Conservation (phyloP, 164 flowering plant genomes). For the Brasenia schreberi region DNA sequence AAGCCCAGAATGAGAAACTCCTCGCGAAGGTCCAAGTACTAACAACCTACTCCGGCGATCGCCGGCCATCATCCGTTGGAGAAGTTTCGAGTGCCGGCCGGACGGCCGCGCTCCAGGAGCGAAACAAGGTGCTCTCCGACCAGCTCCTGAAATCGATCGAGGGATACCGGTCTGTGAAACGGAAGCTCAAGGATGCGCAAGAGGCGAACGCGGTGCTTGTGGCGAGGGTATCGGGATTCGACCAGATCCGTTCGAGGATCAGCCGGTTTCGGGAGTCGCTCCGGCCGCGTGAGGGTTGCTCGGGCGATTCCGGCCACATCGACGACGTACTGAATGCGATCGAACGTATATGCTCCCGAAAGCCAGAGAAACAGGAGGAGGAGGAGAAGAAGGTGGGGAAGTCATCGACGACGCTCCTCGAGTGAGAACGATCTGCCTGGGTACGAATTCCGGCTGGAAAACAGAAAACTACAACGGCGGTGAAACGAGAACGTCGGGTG, state of each 20-base stretch:
- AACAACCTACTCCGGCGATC: slow-evolving; percentile 25
- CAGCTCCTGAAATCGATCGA: slow-evolving; percentile 65
- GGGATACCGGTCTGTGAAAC: slow-evolving; percentile 46
- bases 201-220: slow-evolving; percentile 26
- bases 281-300: neutral
- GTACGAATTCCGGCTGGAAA: neutral
- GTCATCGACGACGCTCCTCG: neutral
- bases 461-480: neutral
- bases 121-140: slow-evolving; percentile 56
- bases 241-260: neutral
- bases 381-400: neutral
- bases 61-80: slow-evolving; percentile 6
- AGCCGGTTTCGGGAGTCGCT: neutral
- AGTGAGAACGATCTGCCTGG: neutral
- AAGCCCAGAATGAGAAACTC: slow-evolving; percentile 53
- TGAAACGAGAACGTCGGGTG: neutral
- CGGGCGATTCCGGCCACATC: neutral
- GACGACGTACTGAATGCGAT: neutral
- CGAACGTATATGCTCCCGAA: neutral
- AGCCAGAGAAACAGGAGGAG: neutral
- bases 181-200: slow-evolving; percentile 32
- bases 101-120: slow-evolving; percentile 30
- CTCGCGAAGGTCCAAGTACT: slow-evolving; percentile 24
- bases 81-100: slow-evolving; percentile 2
- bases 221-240: neutral